Conservation (phyloP, 2,329 filamentous ascomycete species). For the Fusarium coffeatum region DNA sequence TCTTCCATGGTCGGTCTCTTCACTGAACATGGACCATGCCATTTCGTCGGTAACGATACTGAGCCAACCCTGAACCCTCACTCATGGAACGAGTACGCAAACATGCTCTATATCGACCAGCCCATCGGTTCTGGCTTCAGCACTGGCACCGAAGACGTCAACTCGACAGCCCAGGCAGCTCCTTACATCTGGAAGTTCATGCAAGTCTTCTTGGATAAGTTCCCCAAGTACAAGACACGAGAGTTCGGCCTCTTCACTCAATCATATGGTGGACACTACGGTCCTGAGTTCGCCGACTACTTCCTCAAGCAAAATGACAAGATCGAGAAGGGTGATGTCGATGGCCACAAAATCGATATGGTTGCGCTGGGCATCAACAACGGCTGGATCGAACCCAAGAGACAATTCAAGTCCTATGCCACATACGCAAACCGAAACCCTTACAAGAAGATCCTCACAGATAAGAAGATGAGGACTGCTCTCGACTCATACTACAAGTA, state of each 20-base stretch:
- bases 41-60: constrained; percentile 61
- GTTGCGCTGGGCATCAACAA: constrained; percentile 68
- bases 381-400: constrained; percentile 62
- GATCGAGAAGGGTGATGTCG: constrained; percentile 57
- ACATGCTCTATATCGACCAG: constrained; percentile 78
- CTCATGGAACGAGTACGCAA: constrained; percentile 72
- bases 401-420: constrained; percentile 51
- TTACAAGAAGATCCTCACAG: constrained; percentile 47
- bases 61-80: constrained; percentile 63
- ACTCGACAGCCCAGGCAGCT: constrained; percentile 49
- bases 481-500: constrained; percentile 48
- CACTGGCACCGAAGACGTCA: constrained; percentile 44
- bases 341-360: constrained; percentile 59
- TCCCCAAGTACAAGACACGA: constrained; percentile 70
- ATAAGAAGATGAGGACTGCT: constrained; percentile 19
- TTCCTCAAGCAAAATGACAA: constrained; percentile 67
- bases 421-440: constrained; percentile 51
- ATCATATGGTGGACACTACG: constrained; percentile 69
- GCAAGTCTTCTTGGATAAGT: constrained; percentile 71
- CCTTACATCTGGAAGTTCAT: constrained; percentile 64
- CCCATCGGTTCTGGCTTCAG: constrained; percentile 54
- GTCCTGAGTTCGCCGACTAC: constrained; percentile 66
- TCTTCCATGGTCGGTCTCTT: constrained; percentile 60
- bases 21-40: constrained; percentile 81
- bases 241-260: constrained; percentile 67